Conservation (phyloP, 805 yeast genomes). For the Tetrapisispora pingtungensis region DNA sequence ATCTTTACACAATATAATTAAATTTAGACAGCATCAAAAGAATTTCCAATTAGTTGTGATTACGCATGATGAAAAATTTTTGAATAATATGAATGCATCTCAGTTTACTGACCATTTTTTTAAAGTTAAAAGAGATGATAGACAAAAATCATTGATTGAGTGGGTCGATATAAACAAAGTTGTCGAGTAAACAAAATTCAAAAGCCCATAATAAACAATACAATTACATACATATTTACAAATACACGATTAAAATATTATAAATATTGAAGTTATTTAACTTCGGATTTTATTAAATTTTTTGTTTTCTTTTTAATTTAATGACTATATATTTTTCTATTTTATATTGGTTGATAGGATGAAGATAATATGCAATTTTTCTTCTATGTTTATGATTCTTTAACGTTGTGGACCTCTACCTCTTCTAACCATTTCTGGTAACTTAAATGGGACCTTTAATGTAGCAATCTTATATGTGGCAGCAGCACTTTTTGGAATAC, state of each 20-base stretch:
- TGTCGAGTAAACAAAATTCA: conserved; percentile 12
- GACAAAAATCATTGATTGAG: conserved; percentile 70
- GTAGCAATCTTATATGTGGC: conserved; percentile 68
- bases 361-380: background rate
- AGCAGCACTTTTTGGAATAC: conserved; percentile 50
- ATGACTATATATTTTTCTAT: conserved; percentile 11
- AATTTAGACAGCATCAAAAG: conserved; percentile 60
- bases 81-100: conserved; percentile 75
- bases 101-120: conserved; percentile 82
- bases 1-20: conserved; percentile 66
- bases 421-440: conserved; percentile 73
- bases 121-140: conserved; percentile 66
- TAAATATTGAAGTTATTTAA: no score
- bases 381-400: background rate
- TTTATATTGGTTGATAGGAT: background rate
- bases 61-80: conserved; percentile 91
- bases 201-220: no score
- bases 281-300: no score
- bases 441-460: conserved; percentile 77
- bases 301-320: conserved; percentile 22
- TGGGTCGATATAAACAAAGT: conserved; percentile 38
- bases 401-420: conserved; percentile 33
- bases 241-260: no score
- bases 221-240: no score
- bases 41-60: conserved; percentile 93